Conservation (phyloP, 2,329 filamentous ascomycete species). For the Amesomyces nigricolor region DNA sequence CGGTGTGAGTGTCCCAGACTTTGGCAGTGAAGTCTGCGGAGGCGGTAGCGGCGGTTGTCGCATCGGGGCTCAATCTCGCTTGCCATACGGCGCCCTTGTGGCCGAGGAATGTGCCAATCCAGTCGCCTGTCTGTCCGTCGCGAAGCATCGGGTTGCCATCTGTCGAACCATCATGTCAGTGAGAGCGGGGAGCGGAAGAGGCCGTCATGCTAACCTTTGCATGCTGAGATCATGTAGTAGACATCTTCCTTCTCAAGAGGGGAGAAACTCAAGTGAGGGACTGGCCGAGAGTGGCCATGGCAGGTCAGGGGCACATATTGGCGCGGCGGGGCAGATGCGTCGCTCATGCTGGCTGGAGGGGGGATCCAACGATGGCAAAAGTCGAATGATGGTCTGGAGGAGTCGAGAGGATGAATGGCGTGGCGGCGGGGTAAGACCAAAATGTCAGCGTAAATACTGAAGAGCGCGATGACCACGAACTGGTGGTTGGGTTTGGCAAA, state of each 20-base stretch:
- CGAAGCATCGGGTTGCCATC: slow-evolving; percentile 98
- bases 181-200: not conserved
- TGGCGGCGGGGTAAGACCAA: no score
- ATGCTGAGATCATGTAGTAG: slow-evolving; percentile 90
- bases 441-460: not conserved
- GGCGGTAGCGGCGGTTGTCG: slow-evolving; percentile 81
- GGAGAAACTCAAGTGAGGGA: slow-evolving; percentile 88
- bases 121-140: slow-evolving; percentile 91
- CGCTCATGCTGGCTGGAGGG: slow-evolving; percentile 26
- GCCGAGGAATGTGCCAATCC: slow-evolving; percentile 96
- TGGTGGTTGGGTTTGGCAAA: not conserved
- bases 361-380: slow-evolving; percentile 1
- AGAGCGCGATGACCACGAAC: not conserved
- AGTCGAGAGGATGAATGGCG: not conserved
- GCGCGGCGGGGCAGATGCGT: slow-evolving; percentile 31
- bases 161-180: slow-evolving; percentile 35
- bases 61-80: slow-evolving; percentile 82
- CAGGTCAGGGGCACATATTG: slow-evolving; percentile 85
- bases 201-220: slow-evolving; percentile 58
- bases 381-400: not conserved
- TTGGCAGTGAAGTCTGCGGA: slow-evolving; percentile 96
- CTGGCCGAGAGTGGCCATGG: slow-evolving; percentile 87
- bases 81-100: slow-evolving; percentile 99
- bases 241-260: slow-evolving; percentile 73
- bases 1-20: slow-evolving; percentile 94